A percentile compares a stretch with the other conserved stretches of the same genome.
Evolutionary conservation across 768 basidiomycete genomes (phyloP).

Genomic region (Mrakia hoshinonis): DNA sequence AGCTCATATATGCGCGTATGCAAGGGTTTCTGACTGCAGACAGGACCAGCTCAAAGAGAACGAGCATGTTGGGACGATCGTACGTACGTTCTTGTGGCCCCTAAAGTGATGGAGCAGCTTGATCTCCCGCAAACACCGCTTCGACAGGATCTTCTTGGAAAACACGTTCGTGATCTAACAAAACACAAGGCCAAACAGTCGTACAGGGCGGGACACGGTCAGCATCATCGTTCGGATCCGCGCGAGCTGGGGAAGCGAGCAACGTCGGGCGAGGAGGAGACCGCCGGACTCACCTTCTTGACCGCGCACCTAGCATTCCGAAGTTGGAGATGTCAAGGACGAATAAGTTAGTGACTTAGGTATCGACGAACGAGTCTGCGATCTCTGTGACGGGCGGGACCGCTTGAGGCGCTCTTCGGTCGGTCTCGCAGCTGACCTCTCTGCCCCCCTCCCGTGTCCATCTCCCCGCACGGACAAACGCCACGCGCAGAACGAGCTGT

Average conservation of each 20-base stretch:
- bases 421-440: neutral
- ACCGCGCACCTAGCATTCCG: constrained; percentile 33
- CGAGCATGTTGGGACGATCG: neutral
- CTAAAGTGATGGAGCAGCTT: constrained; percentile 88
- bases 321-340: neutral
- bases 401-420: too few species aligned
- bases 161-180: constrained; percentile 41
- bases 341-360: neutral
- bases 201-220: constrained; percentile 43
- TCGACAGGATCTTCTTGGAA: constrained; percentile 67
- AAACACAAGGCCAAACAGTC: constrained; percentile 40
- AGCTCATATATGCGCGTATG: too few species aligned
- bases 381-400: neutral
- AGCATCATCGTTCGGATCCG: neutral
- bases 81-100: constrained; percentile 89
- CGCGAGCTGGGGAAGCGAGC: neutral
- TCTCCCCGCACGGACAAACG: neutral
- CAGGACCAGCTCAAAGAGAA: too few species aligned
- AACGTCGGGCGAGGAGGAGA: neutral
- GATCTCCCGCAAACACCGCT: constrained; percentile 91
- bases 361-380: neutral
- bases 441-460: neutral
- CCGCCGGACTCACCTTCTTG: constrained; percentile 29
- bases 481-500: too few species aligned
- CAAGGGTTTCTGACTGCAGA: too few species aligned